phyloP scores from a whole-genome alignment of 116 monocot species.

The Posidonia oceanica region DNA sequence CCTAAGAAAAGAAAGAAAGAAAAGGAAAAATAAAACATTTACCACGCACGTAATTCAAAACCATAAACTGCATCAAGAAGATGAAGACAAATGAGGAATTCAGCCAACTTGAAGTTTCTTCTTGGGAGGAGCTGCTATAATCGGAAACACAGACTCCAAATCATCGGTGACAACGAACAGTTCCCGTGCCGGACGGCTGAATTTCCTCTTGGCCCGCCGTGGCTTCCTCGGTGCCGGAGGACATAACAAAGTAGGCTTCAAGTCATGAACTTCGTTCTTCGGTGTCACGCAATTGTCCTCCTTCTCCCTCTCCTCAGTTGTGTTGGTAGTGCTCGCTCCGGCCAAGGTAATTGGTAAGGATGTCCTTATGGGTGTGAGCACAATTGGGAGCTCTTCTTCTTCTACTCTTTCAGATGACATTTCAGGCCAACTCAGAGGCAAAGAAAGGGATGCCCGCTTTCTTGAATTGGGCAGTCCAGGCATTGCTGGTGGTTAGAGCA shows the following conservation, averaged over 20 bases:
- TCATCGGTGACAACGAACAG: constrained; percentile 24
- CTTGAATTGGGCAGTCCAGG: neutral
- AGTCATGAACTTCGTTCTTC: constrained; percentile 11
- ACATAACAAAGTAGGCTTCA: constrained; percentile 13
- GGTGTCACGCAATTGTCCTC: constrained; percentile 20
- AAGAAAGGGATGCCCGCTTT: neutral
- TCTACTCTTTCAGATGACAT: neutral
- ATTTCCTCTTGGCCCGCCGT: constrained; percentile 16
- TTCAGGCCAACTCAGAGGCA: neutral
- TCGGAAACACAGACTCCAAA: constrained; percentile 15
- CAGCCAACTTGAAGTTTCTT: constrained; percentile 27
- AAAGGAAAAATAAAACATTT: neutral
- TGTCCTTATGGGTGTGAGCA: neutral
- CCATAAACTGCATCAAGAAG: neutral
- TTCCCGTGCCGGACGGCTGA: neutral
- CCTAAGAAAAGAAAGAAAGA: neutral
- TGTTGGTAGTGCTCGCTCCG: neutral
- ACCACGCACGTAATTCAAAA: neutral
- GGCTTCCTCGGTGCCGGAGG: constrained; percentile 35
- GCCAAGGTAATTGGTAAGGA: neutral
- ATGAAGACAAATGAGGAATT: neutral
- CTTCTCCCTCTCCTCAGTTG: neutral
- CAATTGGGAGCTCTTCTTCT: neutral
- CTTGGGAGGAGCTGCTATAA: constrained; percentile 2
- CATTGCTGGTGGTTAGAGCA: neutral